These are phyloP conservation scores for Blastobotrys elegans DNA, from an alignment of 1,139 yeast genomes.

Conservation along the genomic window DNA sequence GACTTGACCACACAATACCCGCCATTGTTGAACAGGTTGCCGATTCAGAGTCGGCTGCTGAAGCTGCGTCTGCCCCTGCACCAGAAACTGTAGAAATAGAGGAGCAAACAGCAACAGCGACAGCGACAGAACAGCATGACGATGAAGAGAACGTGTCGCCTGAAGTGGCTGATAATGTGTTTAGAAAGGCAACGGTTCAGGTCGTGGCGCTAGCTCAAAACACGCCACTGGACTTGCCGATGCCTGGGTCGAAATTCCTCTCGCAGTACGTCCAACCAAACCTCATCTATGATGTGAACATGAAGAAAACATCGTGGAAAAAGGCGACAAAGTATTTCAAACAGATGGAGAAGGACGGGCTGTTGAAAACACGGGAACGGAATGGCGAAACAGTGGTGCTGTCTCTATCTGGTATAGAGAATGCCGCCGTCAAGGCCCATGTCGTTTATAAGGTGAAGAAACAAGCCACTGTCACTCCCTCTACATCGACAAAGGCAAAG, in stretches of 20 bases:
- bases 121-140: constrained; percentile 7
- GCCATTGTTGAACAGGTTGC: constrained; percentile 15
- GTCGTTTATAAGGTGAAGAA: constrained; percentile 54
- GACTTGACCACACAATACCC: constrained; percentile 22
- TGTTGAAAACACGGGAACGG: constrained; percentile 66
- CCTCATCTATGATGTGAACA: constrained; percentile 63
- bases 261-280: constrained; percentile 63
- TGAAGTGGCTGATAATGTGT: constrained; percentile 78
- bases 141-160: constrained; percentile 37
- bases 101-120: neutral
- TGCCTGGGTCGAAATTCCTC: constrained; percentile 64
- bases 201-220: constrained; percentile 56
- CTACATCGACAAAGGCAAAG: constrained; percentile 2
- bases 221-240: constrained; percentile 52
- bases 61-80: constrained; percentile 4
- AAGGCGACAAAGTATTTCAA: constrained; percentile 81
- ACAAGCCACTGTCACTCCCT: constrained; percentile 8
- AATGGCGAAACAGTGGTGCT: constrained; percentile 65
- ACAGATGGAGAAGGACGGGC: constrained; percentile 72
- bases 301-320: constrained; percentile 86
- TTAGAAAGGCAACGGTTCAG: constrained; percentile 62
- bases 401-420: constrained; percentile 45
- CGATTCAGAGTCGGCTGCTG: constrained; percentile 1
- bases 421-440: constrained; percentile 51
- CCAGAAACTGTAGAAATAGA: neutral